Evolutionary conservation across 176 grass and related monocot genomes (phyloP).

Genomic region (Hordeum vulgare): DNA sequence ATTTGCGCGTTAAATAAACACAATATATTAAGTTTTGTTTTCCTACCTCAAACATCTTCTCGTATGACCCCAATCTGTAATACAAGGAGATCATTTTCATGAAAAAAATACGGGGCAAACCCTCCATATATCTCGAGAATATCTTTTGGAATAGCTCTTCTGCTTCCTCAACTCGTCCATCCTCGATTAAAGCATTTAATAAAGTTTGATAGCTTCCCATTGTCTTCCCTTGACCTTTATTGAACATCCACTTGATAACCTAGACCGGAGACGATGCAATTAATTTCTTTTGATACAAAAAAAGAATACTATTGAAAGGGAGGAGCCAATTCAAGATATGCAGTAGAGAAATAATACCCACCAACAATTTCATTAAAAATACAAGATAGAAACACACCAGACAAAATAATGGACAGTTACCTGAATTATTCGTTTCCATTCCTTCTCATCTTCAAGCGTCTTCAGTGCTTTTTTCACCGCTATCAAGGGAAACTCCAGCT

Average conservation of each 20-base stretch:
- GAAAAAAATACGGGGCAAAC: conserved; percentile 84
- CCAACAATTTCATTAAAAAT: background rate
- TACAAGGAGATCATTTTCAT: conserved; percentile 75
- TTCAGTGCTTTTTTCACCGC: conserved; percentile 91
- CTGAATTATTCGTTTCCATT: conserved; percentile 99
- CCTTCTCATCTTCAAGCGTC: conserved; percentile 78
- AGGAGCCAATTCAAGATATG: background rate
- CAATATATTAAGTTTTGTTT: background rate
- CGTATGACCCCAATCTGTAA: conserved; percentile 43
- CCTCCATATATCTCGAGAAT: conserved; percentile 71
- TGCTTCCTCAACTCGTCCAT: conserved; percentile 73
- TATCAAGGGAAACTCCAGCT: conserved; percentile 94
- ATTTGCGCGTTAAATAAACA: background rate
- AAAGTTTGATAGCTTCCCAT: conserved; percentile 90
- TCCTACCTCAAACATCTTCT: conserved; percentile 98
- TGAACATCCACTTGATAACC: conserved; percentile 99
- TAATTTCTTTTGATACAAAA: background rate
- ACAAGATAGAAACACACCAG: background rate
- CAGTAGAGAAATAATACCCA: background rate
- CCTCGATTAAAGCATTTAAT: conserved; percentile 85
- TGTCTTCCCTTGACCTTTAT: conserved; percentile 98
- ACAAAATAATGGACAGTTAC: conserved; percentile 15
- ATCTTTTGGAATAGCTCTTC: conserved; percentile 85
- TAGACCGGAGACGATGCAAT: conserved; percentile 20
- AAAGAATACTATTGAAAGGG: background rate